A percentile compares a stretch with the other conserved stretches of the same genome.
Evolutionary conservation across 192 early-diverging fungal species (phyloP).

Genomic region (Umbelopsis ramanniana): DNA sequence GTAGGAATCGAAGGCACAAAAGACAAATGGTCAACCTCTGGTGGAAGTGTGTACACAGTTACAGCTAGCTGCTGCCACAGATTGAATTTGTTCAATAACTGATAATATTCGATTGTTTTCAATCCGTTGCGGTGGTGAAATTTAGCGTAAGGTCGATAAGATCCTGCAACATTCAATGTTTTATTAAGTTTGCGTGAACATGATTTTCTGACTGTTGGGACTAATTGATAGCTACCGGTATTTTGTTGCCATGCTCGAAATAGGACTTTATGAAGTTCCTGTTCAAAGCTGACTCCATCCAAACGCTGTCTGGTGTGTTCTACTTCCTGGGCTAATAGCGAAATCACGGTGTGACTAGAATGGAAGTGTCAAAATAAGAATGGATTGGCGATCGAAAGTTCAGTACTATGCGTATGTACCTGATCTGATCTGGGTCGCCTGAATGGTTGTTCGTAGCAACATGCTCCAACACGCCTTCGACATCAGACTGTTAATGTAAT

Average conservation of each 20-base stretch:
- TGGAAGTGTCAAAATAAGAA: neutral
- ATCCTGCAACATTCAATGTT: neutral
- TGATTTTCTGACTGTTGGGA: neutral
- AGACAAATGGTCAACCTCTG: neutral
- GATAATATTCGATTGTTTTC: neutral
- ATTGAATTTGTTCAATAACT: neutral
- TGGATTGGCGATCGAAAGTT: too few species aligned
- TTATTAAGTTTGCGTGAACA: neutral
- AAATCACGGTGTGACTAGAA: neutral
- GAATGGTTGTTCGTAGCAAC: neutral
- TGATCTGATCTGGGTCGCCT: neutral
- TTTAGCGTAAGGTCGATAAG: neutral
- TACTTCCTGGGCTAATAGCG: neutral
- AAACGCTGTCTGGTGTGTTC: neutral
- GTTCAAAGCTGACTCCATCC: neutral
- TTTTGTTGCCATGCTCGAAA: constrained; percentile 16
- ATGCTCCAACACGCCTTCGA: constrained; percentile 15
- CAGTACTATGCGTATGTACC: neutral
- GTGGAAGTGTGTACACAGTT: neutral
- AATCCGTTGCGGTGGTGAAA: constrained; percentile 15
- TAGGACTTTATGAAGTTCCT: neutral
- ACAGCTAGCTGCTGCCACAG: neutral
- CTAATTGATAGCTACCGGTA: neutral
- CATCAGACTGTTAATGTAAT: neutral
- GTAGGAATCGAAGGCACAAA: too few species aligned